A percentile compares a stretch with the other conserved stretches of the same genome.
phyloP scores from a whole-genome alignment of 495 filamentous ascomycete species.

The Platismatia glauca region DNA sequence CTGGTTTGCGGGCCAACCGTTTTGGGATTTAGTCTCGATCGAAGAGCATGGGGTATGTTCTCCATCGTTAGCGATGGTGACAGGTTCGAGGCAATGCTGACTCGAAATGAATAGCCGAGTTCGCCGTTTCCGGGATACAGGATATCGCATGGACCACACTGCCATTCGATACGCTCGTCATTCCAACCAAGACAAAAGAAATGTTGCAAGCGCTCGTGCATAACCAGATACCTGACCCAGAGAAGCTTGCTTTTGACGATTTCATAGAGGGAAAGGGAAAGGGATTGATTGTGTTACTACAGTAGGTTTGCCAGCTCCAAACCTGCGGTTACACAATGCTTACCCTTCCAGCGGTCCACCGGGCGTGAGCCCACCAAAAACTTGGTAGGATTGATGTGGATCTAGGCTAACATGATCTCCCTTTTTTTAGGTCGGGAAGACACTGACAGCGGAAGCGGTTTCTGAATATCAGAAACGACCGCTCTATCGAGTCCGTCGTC shows the following conservation, averaged over 20 bases:
- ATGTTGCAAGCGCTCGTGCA: constrained; percentile 38
- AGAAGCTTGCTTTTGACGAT: constrained; percentile 23
- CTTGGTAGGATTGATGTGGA: too few relatives aligned
- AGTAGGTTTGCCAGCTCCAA: constrained; percentile 4
- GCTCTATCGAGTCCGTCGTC: constrained; percentile 19
- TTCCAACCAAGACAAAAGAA: constrained; percentile 19
- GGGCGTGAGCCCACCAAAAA: too few relatives aligned
- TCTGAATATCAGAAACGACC: constrained; percentile 23
- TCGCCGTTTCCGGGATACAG: constrained; percentile 16
- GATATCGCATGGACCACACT: constrained; percentile 17
- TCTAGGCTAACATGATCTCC: too few relatives aligned
- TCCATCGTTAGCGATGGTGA: too few relatives aligned
- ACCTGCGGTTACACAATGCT: not conserved
- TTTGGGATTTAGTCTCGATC: constrained; percentile 25
- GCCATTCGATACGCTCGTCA: constrained; percentile 19
- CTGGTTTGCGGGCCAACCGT: constrained; percentile 27
- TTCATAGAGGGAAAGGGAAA: constrained; percentile 25
- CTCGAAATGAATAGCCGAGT: constrained; percentile 8
- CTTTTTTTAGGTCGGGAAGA: too few relatives aligned
- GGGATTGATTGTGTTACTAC: constrained; percentile 23
- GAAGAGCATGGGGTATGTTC: constrained; percentile 22
- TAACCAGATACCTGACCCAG: constrained; percentile 12
- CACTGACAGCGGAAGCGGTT: constrained; percentile 22
- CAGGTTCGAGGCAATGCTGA: not conserved
- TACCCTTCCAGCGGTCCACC: constrained; percentile 15